phyloP scores from a whole-genome alignment of 1,284 basidiomycete species.

The Trichosporon inkin region DNA sequence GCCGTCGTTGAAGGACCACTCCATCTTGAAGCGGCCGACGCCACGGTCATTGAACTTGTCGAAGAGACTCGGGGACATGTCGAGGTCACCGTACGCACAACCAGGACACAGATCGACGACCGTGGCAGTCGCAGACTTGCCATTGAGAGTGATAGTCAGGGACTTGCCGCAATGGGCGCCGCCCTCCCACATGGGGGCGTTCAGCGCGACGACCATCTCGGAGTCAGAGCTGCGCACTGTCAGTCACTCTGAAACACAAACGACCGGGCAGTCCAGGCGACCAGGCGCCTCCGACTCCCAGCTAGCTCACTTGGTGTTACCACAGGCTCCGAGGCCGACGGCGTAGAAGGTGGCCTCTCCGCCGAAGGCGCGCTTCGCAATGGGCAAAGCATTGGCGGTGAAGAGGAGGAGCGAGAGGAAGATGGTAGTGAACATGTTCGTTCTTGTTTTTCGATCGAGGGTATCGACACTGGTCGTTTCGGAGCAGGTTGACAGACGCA shows the following conservation, averaged over 20 bases:
- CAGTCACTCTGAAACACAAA: slow-evolving; percentile 12
- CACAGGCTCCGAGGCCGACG: slow-evolving; percentile 30
- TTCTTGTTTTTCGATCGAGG: not conserved
- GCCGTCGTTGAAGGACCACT: slow-evolving; percentile 58
- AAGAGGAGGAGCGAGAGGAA: slow-evolving; percentile 4
- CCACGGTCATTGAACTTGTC: slow-evolving; percentile 40
- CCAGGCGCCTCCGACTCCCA: not conserved
- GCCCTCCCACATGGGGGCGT: slow-evolving; percentile 50
- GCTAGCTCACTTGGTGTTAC: slow-evolving; percentile 15
- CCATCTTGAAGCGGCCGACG: slow-evolving; percentile 58
- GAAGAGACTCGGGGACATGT: slow-evolving; percentile 74
- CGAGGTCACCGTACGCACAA: slow-evolving; percentile 60
- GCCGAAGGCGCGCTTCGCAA: slow-evolving; percentile 18
- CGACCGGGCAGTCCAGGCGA: not conserved
- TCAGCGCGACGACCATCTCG: slow-evolving; percentile 49
- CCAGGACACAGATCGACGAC: slow-evolving; percentile 60
- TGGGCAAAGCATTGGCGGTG: slow-evolving; percentile 6
- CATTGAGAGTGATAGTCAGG: slow-evolving; percentile 62
- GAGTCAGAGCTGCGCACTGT: slow-evolving; percentile 7
- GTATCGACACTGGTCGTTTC: not conserved
- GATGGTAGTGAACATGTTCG: slow-evolving; percentile 2
- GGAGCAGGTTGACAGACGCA: not conserved
- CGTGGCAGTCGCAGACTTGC: slow-evolving; percentile 60
- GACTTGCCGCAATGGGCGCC: slow-evolving; percentile 61
- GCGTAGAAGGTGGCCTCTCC: slow-evolving; percentile 28